A percentile compares a stretch with the other conserved stretches of the same genome.
Evolutionary conservation across 495 filamentous ascomycete genomes (phyloP).

Genomic region (Penicillium argentinense): DNA sequence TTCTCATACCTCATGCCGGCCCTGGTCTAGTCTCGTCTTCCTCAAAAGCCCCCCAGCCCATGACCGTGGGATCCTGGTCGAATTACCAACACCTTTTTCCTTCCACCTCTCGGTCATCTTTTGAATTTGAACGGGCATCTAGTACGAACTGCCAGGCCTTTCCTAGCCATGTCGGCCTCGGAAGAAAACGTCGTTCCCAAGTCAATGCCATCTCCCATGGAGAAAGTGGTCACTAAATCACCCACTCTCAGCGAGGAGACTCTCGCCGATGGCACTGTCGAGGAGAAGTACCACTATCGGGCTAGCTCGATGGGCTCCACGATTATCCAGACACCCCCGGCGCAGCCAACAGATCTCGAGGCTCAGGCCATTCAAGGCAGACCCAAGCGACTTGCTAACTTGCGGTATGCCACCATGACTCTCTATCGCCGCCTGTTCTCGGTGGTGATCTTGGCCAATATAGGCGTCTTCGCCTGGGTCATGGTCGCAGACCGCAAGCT

Average conservation of each 20-base stretch:
- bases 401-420: slow-evolving; percentile 42
- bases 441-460: slow-evolving; percentile 52
- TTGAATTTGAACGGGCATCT: slow-evolving; percentile 16
- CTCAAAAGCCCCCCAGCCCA: no score
- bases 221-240: not conserved
- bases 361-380: slow-evolving; percentile 30
- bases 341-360: slow-evolving; percentile 35
- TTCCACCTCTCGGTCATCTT: slow-evolving; percentile 20
- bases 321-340: not conserved
- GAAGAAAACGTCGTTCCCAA: slow-evolving; percentile 27
- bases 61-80: slow-evolving; percentile 6
- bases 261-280: slow-evolving; percentile 20
- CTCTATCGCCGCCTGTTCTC: slow-evolving; percentile 56
- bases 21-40: no score
- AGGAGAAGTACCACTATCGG: slow-evolving; percentile 21
- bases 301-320: slow-evolving; percentile 17
- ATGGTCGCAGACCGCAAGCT: slow-evolving; percentile 35
- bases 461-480: slow-evolving; percentile 48
- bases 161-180: slow-evolving; percentile 25
- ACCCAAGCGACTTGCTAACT: slow-evolving; percentile 29
- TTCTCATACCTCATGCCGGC: no score
- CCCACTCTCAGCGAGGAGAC: slow-evolving; percentile 5
- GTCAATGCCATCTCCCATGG: slow-evolving; percentile 21
- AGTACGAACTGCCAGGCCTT: not conserved
- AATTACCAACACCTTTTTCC: slow-evolving; percentile 12